Evolutionary conservation across 2,329 filamentous ascomycete species (phyloP).

Genomic region (Botryotinia globosa): DNA sequence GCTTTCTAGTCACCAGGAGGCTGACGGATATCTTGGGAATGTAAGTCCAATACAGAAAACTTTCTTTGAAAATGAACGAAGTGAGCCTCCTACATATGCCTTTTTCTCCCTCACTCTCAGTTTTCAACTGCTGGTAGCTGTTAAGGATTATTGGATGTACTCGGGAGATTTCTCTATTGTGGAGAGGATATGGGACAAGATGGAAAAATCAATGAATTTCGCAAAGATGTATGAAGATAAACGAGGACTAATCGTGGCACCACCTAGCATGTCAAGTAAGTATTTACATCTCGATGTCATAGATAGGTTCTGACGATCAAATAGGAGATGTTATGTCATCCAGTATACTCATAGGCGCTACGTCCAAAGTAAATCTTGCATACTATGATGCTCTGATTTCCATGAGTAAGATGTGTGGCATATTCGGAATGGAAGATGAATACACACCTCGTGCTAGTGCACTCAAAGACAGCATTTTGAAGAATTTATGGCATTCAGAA

Average conservation of each 20-base stretch:
- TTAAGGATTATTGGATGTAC: constrained; percentile 12
- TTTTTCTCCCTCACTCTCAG: background rate
- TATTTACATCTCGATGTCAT: background rate
- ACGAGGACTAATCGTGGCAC: constrained; percentile 1
- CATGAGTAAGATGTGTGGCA: constrained; percentile 26
- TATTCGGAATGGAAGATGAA: constrained; percentile 9
- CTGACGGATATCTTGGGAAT: background rate
- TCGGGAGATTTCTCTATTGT: constrained; percentile 38
- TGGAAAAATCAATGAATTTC: constrained; percentile 3
- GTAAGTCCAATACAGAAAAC: constrained; percentile 14
- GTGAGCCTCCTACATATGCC: background rate
- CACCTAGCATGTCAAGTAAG: constrained; percentile 11
- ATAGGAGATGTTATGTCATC: constrained; percentile 5
- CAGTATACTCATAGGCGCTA: constrained; percentile 23
- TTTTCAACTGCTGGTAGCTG: constrained; percentile 4
- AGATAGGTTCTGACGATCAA: background rate
- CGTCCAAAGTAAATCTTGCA: constrained; percentile 30
- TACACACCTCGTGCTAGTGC: constrained; percentile 21
- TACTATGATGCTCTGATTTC: constrained; percentile 29
- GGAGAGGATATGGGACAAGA: constrained; percentile 49
- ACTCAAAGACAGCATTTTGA: constrained; percentile 25
- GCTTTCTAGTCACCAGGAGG: constrained; percentile 6
- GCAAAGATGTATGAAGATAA: constrained; percentile 3
- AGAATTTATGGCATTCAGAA: constrained; percentile 26
- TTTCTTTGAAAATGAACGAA: constrained; percentile 1